Base-by-base conservation (phyloP, 2,329 filamentous ascomycete genomes). In the Zalaria obscura region DNA sequence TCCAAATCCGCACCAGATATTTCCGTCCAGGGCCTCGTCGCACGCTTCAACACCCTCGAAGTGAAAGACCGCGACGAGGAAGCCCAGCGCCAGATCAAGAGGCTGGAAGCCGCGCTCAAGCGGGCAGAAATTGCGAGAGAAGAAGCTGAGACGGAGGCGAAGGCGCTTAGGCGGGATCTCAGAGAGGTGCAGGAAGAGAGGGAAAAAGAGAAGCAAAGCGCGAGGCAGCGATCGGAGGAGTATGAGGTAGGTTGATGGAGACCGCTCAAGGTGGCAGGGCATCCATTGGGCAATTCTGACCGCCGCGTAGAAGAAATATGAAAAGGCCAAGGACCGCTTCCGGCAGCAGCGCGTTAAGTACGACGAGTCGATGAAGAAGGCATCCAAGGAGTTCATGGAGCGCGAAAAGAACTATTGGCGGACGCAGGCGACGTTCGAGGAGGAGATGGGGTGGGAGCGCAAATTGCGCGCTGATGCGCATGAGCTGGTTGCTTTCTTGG, bases 401-500 rank as follows among this genome's bases (percentile, higher is more conserved):
- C 76, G 76, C 46, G 72, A 75, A 40, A 84, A 84, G 58, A 80
- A 76, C 32, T 72, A 80, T 25, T 51, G 54, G 42, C 51, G 55
- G 10, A 54, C 56, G 7, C 56, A 60, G 36, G 40, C 49, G 11
- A 47, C 48, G 1, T 45, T 82, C 6, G 84, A 80, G 73, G 80
- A 85, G 52, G 84, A 84, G 56, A 80, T 79, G 3, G 53, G 60
- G 26, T 56, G 57, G 27, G 74, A 78, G 54, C 66, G 62, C 59
- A 73, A 62, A 54, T 69, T 79, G 41, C 78, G 81, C 6, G 71
- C 81, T 47, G 73, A 80, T 5, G 80, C 82, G 0, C 69, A 80
- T 47, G 82, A 86, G 45, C 75, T 82, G 53, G 69, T 86, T 38
- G 80, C 87, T 28, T 88, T 85, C 58, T 67, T 88, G 55, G 75